phyloP scores from a whole-genome alignment of 106 monocot genomes.

The Acorus calamus region DNA sequence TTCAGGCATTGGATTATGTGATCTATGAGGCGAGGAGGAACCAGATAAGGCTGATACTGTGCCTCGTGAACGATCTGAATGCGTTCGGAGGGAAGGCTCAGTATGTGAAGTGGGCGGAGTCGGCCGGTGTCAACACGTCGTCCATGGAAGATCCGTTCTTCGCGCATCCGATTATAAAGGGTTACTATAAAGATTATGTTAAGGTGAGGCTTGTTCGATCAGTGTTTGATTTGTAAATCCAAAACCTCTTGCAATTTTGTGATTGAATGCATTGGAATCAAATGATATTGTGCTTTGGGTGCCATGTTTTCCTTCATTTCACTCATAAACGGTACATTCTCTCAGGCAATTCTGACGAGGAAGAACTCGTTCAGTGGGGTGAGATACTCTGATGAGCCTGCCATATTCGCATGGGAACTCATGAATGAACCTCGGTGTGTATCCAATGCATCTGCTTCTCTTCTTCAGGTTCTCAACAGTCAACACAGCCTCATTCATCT shows the following conservation, averaged over 20 bases:
- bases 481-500: not conserved
- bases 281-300: too few species aligned
- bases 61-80: constrained; percentile 73
- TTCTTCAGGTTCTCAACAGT: constrained; percentile 73
- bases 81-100: constrained; percentile 77
- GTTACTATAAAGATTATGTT: constrained; percentile 63
- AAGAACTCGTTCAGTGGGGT: constrained; percentile 72
- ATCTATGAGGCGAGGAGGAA: constrained; percentile 85
- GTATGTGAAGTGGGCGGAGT: constrained; percentile 74
- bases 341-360: constrained; percentile 67
- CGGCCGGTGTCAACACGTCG: constrained; percentile 49
- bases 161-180: constrained; percentile 50
- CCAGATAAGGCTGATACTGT: constrained; percentile 62
- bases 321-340: too few species aligned
- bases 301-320: too few species aligned
- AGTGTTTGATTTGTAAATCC: too few species aligned
- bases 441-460: constrained; percentile 62
- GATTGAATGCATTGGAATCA: too few species aligned
- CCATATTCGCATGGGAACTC: constrained; percentile 96
- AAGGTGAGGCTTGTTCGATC: constrained; percentile 32
- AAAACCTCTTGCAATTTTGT: too few species aligned
- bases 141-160: constrained; percentile 57
- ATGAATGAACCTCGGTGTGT: constrained; percentile 88
- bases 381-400: constrained; percentile 75
- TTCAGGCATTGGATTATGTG: constrained; percentile 76